Percentiles rank a stretch among this genome's conserved stretches.
phyloP scores from a whole-genome alignment of 345 rosid species.

The Physaria fendleri region DNA sequence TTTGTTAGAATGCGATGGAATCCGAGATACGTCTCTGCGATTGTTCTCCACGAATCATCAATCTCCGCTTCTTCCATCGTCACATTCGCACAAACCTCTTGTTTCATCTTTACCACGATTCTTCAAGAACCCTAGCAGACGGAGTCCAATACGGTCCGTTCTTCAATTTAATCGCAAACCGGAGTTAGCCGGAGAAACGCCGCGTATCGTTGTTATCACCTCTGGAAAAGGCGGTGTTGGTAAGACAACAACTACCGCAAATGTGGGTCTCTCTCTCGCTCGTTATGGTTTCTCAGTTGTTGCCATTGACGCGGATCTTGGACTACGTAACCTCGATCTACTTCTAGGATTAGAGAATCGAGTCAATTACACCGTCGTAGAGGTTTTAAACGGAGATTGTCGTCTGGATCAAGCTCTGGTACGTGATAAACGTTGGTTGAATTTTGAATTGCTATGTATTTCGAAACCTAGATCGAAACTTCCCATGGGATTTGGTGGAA shows the following conservation, averaged over 20 bases:
- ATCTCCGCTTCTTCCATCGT: constrained; percentile 29
- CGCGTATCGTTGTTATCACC: constrained; percentile 93
- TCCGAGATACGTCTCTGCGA: constrained; percentile 54
- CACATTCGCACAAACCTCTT: background rate
- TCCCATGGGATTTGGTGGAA: constrained; percentile 89
- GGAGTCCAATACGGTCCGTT: constrained; percentile 39
- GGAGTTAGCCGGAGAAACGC: constrained; percentile 83
- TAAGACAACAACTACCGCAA: constrained; percentile 94
- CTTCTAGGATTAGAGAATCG: constrained; percentile 91
- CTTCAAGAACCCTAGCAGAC: constrained; percentile 12
- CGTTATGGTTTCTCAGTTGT: constrained; percentile 93
- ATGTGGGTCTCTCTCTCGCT: constrained; percentile 94
- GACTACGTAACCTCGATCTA: constrained; percentile 92
- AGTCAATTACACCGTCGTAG: constrained; percentile 86
- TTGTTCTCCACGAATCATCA: constrained; percentile 30
- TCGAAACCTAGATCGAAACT: constrained; percentile 92
- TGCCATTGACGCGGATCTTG: constrained; percentile 87
- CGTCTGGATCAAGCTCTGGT: constrained; percentile 94
- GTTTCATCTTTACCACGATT: constrained; percentile 8
- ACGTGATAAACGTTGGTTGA: constrained; percentile 92
- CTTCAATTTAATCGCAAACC: constrained; percentile 96
- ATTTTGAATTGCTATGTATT: constrained; percentile 84
- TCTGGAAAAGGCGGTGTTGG: constrained; percentile 99
- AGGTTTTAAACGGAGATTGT: constrained; percentile 89
- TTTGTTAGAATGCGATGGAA: constrained; percentile 82